A percentile compares a stretch with the other conserved stretches of the same genome.
These are phyloP conservation scores for Ophiocordyceps camponoti-saundersi DNA, from an alignment of 2,329 filamentous ascomycete genomes.

Conservation along the genomic window DNA sequence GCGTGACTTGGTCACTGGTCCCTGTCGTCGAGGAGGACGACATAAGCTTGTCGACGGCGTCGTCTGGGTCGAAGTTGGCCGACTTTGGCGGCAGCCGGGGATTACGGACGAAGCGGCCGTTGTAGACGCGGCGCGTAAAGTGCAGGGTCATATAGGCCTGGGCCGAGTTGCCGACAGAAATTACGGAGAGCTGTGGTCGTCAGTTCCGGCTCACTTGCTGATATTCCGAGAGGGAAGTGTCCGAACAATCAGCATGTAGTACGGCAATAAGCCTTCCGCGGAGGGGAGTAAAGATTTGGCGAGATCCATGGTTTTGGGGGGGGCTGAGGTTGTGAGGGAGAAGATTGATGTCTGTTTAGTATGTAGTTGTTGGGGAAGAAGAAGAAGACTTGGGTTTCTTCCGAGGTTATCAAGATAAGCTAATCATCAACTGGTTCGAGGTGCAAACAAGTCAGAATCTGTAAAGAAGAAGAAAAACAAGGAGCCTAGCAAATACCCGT, in stretches of 20 bases:
- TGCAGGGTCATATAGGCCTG: constrained; percentile 68
- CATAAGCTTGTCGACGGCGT: constrained; percentile 34
- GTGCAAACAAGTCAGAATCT: no score
- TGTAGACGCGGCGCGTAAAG: constrained; percentile 80
- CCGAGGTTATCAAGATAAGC: no score
- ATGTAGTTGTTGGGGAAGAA: not conserved
- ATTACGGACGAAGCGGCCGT: constrained; percentile 42
- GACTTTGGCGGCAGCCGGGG: constrained; percentile 22
- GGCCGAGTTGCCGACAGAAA: constrained; percentile 70
- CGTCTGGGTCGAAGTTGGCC: constrained; percentile 29
- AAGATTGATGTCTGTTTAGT: not conserved
- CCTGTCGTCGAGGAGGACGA: constrained; percentile 21
- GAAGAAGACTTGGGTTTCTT: not conserved
- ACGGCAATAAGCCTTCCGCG: constrained; percentile 37
- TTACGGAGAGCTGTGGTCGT: constrained; percentile 50
- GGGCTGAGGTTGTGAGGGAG: not conserved
- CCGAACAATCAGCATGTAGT: constrained; percentile 38
- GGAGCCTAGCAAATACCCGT: no score
- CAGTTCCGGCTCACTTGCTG: not conserved
- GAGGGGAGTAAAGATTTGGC: constrained; percentile 27
- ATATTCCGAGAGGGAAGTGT: not conserved
- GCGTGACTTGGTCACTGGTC: constrained; percentile 44
- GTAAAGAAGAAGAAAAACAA: no score
- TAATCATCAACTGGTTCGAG: no score
- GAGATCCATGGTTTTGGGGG: constrained; percentile 28